Percentiles rank a stretch among this genome's conserved stretches.
Conservation (phyloP, 2,329 filamentous ascomycete genomes). For the Aspergillus hiratsukae region DNA sequence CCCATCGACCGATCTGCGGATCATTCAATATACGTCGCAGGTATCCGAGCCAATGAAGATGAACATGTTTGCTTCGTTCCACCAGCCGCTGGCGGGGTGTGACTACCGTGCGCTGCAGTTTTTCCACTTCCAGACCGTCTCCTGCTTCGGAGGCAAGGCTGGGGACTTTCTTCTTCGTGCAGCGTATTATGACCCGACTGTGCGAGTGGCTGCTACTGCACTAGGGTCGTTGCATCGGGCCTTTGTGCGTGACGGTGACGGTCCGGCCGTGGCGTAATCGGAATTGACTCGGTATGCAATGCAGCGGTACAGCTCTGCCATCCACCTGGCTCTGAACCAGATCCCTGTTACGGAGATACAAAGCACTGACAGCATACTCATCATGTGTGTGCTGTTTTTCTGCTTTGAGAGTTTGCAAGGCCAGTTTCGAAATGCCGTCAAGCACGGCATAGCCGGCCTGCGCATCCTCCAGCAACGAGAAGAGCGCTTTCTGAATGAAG, state of each 20-base stretch:
- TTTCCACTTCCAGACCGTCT: constrained; percentile 40
- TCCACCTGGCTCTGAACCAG: constrained; percentile 35
- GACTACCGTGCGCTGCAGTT: constrained; percentile 37
- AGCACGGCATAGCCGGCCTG: constrained; percentile 30
- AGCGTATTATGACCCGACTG: constrained; percentile 43
- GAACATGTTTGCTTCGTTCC: constrained; percentile 13
- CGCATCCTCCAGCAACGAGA: constrained; percentile 23
- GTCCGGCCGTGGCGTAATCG: background rate
- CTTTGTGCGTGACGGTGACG: constrained; percentile 9
- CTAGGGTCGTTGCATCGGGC: constrained; percentile 46
- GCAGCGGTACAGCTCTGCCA: constrained; percentile 47
- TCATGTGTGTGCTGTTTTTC: constrained; percentile 50
- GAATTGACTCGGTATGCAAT: constrained; percentile 34
- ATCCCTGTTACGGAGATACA: constrained; percentile 31
- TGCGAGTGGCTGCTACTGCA: constrained; percentile 47
- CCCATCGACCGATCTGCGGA: constrained; percentile 11
- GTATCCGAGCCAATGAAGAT: constrained; percentile 9
- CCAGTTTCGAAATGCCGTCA: constrained; percentile 43
- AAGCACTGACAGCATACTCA: constrained; percentile 34
- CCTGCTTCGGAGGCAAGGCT: constrained; percentile 41
- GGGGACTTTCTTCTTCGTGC: constrained; percentile 44
- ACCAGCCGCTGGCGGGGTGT: constrained; percentile 22
- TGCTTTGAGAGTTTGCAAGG: constrained; percentile 54
- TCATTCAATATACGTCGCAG: constrained; percentile 18
- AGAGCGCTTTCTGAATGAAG: background rate